Percentiles rank a stretch among this genome's conserved stretches.
Evolutionary conservation across 805 yeast genomes (phyloP).

Genomic region (Ogataea wickerhamii): DNA sequence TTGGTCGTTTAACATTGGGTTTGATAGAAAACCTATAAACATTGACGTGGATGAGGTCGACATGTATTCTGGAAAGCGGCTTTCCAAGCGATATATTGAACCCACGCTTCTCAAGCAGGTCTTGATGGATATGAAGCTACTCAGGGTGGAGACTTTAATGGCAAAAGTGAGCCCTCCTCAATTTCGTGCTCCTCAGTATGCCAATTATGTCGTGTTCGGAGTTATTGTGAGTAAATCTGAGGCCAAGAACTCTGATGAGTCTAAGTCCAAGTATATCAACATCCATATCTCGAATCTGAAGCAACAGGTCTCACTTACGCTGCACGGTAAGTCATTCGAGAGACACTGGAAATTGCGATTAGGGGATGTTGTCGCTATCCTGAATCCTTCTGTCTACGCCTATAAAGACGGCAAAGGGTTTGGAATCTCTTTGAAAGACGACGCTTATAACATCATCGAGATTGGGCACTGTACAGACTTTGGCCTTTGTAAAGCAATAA

Average conservation of each 20-base stretch:
- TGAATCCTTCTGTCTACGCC: constrained; percentile 67
- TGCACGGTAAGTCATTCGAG: constrained; percentile 66
- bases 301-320: constrained; percentile 52
- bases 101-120: constrained; percentile 32
- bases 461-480: constrained; percentile 68
- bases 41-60: constrained; percentile 42
- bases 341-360: constrained; percentile 68
- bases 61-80: constrained; percentile 39
- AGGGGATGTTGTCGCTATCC: constrained; percentile 70
- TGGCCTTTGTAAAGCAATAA: constrained; percentile 57
- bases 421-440: constrained; percentile 51
- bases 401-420: constrained; percentile 37
- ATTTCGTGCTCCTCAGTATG: constrained; percentile 61
- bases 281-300: constrained; percentile 67
- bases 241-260: constrained; percentile 42
- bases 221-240: constrained; percentile 56
- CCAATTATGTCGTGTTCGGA: constrained; percentile 82
- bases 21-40: constrained; percentile 25
- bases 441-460: constrained; percentile 55
- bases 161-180: constrained; percentile 69
- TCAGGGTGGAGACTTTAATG: constrained; percentile 55
- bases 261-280: constrained; percentile 50
- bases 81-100: constrained; percentile 47
- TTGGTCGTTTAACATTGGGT: constrained; percentile 35
- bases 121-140: constrained; percentile 48